A percentile compares a stretch with the other conserved stretches of the same genome.
Conservation (phyloP, 371 early-diverging fungal species). For the Batrachochytrium dendrobatidis region DNA sequence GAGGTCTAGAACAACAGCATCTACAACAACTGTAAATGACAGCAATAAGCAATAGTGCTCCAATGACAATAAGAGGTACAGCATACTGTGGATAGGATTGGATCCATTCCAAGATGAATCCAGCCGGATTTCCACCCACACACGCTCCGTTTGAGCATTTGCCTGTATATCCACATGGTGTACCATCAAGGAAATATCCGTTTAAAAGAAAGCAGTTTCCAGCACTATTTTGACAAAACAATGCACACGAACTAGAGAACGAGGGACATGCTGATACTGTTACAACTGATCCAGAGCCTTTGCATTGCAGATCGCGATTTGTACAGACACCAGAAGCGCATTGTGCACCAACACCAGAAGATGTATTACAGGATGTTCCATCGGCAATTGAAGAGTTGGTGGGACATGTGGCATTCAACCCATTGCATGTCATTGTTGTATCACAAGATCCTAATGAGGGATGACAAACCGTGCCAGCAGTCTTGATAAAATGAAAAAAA, state of each 20-base stretch:
- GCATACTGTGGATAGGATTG: constrained; percentile 17
- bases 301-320: constrained; percentile 68
- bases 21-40: constrained; percentile 16
- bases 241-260: constrained; percentile 20
- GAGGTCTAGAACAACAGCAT: constrained; percentile 15
- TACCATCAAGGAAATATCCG: constrained; percentile 80
- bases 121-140: constrained; percentile 12
- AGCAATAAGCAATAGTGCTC: constrained; percentile 17
- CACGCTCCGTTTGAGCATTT: constrained; percentile 21
- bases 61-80: constrained; percentile 23
- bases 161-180: constrained; percentile 63
- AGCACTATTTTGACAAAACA: constrained; percentile 20
- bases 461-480: constrained; percentile 64
- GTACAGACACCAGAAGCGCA: constrained; percentile 91
- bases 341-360: constrained; percentile 16
- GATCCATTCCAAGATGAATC: constrained; percentile 21
- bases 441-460: constrained; percentile 73
- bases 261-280: constrained; percentile 24
- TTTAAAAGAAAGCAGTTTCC: constrained; percentile 60
- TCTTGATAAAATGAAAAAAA: neutral
- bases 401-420: constrained; percentile 67
- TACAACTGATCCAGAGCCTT: constrained; percentile 8
- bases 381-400: constrained; percentile 58
- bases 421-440: constrained; percentile 67
- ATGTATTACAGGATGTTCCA: constrained; percentile 50